Evolutionary conservation across 257 asterid genomes (phyloP), one percentile per base, ranked within the genome.

Genomic region (Ocimum tenuiflorum): DNA sequence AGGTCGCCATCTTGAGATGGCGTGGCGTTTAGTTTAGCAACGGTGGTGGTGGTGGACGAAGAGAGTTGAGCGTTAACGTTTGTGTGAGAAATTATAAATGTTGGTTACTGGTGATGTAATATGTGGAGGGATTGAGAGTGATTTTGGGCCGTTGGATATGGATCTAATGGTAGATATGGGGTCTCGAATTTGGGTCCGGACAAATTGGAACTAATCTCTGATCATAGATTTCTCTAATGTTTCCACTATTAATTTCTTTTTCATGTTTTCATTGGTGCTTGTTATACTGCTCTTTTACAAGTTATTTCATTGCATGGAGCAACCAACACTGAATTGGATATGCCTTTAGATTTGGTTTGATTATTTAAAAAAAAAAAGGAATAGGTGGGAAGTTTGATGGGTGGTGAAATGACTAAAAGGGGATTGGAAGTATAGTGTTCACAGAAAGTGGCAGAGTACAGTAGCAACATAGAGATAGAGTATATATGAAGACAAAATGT

Each of bases 381-480:
- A n/a, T n/a, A 36, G 12, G 1, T 36, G 11, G 54, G 54, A 23
- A 13, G 59, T 23, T 11, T 24, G 58, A 51, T 51, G 58, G 58
- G 4, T 8, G 15, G 23, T 19, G 62, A 50, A 39, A 66, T 66
- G 53, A 66, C 31, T 27, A 15, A 52, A 66, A 52, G 15, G 53
- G 71, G 63, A 46, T 66, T 38, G 42, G 29, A 66, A 53, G 54
- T 51, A 66, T 53, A 9, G 70, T 11, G 39, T 50, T 38, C 70
- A 65, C 60, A 65, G 38, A 65, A 33, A 50, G 22, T 65, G 70
- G n/a, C 19, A 7, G 1, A 0, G 3, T 15, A 4, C 31, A 20
- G 4, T 2, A 7, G 15, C 54, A 45, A 14, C n/a, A 4, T 46
- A n/a, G n/a, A n/a, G n/a, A n/a, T n/a, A n/a, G n/a, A 27, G 31